These are phyloP conservation scores for Tetrapyrgos nigripes DNA, from an alignment of 1,284 basidiomycete species.

Conservation along the genomic window DNA sequence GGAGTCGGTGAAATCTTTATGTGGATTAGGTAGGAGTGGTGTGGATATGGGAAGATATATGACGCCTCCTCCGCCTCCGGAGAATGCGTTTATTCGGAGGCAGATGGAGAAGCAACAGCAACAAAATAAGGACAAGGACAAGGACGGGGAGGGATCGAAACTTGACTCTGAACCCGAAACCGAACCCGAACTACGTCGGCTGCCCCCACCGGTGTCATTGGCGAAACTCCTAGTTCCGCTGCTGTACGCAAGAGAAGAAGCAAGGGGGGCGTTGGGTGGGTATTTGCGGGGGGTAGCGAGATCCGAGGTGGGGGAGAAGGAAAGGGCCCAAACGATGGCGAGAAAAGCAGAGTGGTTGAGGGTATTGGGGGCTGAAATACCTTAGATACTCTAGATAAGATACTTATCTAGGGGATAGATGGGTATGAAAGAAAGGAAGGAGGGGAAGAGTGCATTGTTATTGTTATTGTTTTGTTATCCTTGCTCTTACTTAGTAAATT, in stretches of 20 bases:
- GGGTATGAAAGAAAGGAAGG: too few relatives aligned
- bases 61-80: slow-evolving; percentile 40
- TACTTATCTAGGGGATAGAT: too few relatives aligned
- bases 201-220: slow-evolving; percentile 1
- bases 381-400: too few relatives aligned
- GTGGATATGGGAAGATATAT: slow-evolving; percentile 36
- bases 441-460: too few relatives aligned
- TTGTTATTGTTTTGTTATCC: too few relatives aligned
- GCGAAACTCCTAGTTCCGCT: slow-evolving; percentile 4
- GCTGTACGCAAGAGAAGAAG: slow-evolving; percentile 13
- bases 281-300: not conserved
- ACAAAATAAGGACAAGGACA: not conserved
- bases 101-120: not conserved
- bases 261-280: not conserved
- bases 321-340: not conserved
- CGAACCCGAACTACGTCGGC: too few relatives aligned
- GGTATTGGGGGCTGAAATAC: not conserved
- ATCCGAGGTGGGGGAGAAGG: not conserved
- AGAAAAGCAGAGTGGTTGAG: not conserved
- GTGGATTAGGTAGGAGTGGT: slow-evolving; percentile 9
- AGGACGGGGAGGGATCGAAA: not conserved
- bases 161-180: not conserved
- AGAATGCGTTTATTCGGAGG: slow-evolving; percentile 45
- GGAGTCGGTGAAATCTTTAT: slow-evolving; percentile 14
- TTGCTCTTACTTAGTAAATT: too few relatives aligned